Evolutionary conservation across 75 land plant species (phyloP), one percentile per base, ranked within the genome.

Genomic region (Chamaecyparis obtusa): DNA sequence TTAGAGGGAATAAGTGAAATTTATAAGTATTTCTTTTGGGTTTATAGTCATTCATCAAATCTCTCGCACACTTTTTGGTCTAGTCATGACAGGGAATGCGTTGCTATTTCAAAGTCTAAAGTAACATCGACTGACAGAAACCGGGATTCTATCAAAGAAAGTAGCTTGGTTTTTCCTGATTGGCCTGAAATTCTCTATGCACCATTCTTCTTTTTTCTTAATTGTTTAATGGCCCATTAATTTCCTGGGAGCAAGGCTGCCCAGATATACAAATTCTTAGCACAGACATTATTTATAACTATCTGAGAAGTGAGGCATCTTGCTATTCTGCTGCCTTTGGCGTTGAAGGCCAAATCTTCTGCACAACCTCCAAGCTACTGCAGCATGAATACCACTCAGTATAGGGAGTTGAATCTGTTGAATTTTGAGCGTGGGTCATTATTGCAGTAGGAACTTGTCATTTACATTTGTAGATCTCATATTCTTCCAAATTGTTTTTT

Each of bases 11-110:
- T 39, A 16, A 46, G 32, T 81, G 13, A 5, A 7, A 27, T 27
- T 37, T 85, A 57, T 85, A 21, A 85, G 6, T 56, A 17, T 49
- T 72, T 86, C 82, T 69, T 80, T 11, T 72, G 78, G 87, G 83
- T 48, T 35, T 85, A 33, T 17, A 1, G 13, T 10, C n/a, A 21
- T 11, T 37, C 32, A n/a, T 81, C 32, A n/a, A 44, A 41, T 80
- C 32, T 80, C n/a, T 43, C n/a, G 13, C 48, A 44, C 4, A 9
- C 83, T 43, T 44, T 13, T 43, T 11, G 11, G 30, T 80, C 49
- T 80, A 24, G 27, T 11, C 48, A 80, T 9, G 21, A 80, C 6
- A 5, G 48, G 83, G 49, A 8, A 24, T 37, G n/a, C 9, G 30
- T 44, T 44, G 13, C 83, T 44, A 46, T 81, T 81, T 81, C 49